These are phyloP conservation scores for Aspergillus ruber DNA, from an alignment of 2,329 filamentous ascomycete genomes.

Conservation along the genomic window DNA sequence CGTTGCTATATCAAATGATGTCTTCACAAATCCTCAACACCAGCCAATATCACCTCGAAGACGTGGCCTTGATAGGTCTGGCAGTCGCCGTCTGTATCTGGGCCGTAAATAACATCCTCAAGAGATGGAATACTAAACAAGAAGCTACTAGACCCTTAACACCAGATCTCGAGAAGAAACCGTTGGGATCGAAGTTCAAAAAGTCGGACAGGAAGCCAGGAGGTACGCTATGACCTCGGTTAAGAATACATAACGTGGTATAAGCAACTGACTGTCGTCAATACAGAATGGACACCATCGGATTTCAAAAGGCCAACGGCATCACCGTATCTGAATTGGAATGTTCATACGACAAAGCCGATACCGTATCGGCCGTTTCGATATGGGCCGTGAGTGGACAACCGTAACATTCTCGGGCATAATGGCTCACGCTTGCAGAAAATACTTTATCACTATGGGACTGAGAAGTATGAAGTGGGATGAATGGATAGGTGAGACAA, in stretches of 20 bases:
- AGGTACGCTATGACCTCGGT: slow-evolving; percentile 29
- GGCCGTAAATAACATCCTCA: slow-evolving; percentile 17
- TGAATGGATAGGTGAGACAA: slow-evolving; percentile 59
- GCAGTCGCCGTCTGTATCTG: slow-evolving; percentile 26
- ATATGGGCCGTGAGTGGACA: slow-evolving; percentile 55
- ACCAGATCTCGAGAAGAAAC: slow-evolving; percentile 43
- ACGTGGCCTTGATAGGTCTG: slow-evolving; percentile 25
- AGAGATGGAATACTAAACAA: slow-evolving; percentile 19
- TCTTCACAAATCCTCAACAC: background rate
- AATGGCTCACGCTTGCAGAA: slow-evolving; percentile 26
- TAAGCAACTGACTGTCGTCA: background rate
- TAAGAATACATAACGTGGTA: background rate
- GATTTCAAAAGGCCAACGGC: slow-evolving; percentile 56
- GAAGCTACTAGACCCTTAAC: slow-evolving; percentile 17
- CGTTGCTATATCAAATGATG: background rate
- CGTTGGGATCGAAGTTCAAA: slow-evolving; percentile 22
- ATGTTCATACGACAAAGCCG: slow-evolving; percentile 61
- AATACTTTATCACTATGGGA: slow-evolving; percentile 72
- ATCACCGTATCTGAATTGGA: slow-evolving; percentile 61
- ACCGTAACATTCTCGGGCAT: background rate
- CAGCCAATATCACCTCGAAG: slow-evolving; percentile 12
- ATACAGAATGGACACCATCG: slow-evolving; percentile 50
- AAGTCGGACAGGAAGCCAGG: slow-evolving; percentile 38
- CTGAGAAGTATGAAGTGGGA: slow-evolving; percentile 63
- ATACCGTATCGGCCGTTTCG: slow-evolving; percentile 73